A percentile compares a stretch with the other conserved stretches of the same genome.
Conservation (phyloP, 768 basidiomycete genomes). For the Boletus subcaerulescens region DNA sequence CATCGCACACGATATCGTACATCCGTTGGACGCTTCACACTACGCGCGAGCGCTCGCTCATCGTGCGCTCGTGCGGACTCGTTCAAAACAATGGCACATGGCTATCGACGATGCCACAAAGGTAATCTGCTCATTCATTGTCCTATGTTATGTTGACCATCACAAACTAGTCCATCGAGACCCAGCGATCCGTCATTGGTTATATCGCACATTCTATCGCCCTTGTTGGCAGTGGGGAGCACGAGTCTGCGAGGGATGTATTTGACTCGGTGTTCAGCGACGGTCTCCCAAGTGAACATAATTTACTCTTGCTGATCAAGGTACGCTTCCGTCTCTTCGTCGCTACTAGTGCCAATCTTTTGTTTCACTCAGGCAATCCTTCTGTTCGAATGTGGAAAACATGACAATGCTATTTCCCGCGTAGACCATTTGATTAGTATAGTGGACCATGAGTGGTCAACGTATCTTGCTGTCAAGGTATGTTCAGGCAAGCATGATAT, state of each 20-base stretch:
- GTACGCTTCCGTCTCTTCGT: background rate
- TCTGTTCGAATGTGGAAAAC: too few relatives aligned
- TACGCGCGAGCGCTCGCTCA: background rate
- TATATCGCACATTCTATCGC: slow-evolving; percentile 7
- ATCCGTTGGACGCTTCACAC: background rate
- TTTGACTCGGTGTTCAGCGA: slow-evolving; percentile 5
- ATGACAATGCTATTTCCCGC: too few relatives aligned
- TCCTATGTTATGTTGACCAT: background rate
- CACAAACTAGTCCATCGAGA: background rate
- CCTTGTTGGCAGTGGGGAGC: background rate
- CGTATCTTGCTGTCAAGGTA: too few relatives aligned
- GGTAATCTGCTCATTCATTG: too few relatives aligned
- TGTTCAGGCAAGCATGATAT: too few relatives aligned
- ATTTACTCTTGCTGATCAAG: background rate
- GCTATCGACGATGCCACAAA: background rate
- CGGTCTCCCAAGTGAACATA: background rate
- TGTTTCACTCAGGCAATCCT: too few relatives aligned
- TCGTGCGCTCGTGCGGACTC: background rate
- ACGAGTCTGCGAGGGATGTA: background rate
- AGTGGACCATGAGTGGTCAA: too few relatives aligned
- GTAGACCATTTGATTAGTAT: too few relatives aligned
- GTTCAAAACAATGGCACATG: background rate
- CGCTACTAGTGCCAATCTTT: too few relatives aligned
- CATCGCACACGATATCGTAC: background rate
- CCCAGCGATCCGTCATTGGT: slow-evolving; percentile 3